Percentiles rank a stretch among this genome's conserved stretches.
Conservation (phyloP, 257 asterid species). For the Solanum clarkiae region DNA sequence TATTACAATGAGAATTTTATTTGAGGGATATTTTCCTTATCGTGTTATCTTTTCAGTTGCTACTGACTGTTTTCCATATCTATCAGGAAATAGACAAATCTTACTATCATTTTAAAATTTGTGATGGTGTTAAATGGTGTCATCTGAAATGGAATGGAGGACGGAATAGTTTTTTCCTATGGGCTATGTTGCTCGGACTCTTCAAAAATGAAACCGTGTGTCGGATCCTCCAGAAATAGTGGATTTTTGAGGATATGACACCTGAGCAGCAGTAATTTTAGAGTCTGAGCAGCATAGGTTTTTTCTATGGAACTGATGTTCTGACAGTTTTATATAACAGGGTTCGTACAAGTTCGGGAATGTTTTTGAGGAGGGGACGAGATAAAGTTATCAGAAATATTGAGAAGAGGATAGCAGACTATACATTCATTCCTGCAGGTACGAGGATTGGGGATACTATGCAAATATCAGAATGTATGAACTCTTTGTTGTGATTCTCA, state of each 20-base stretch:
- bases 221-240: background rate
- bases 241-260: background rate
- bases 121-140: background rate
- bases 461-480: background rate
- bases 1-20: background rate
- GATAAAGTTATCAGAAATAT: slow-evolving; percentile 47
- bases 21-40: background rate
- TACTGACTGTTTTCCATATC: background rate
- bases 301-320: background rate
- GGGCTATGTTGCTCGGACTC: background rate
- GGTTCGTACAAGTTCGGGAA: slow-evolving; percentile 83
- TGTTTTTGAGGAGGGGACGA: slow-evolving; percentile 53
- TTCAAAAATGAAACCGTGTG: background rate
- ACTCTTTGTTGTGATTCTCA: background rate
- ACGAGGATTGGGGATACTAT: background rate
- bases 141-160: background rate
- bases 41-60: background rate
- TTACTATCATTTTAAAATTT: background rate
- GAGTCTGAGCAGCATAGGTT: background rate
- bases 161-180: background rate
- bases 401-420: slow-evolving; percentile 72
- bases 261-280: background rate
- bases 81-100: background rate
- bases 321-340: slow-evolving; percentile 21
- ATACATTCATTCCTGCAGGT: slow-evolving; percentile 66